Conservation (phyloP, 2,329 filamentous ascomycete species). For the Zymoseptoria crescenta region DNA sequence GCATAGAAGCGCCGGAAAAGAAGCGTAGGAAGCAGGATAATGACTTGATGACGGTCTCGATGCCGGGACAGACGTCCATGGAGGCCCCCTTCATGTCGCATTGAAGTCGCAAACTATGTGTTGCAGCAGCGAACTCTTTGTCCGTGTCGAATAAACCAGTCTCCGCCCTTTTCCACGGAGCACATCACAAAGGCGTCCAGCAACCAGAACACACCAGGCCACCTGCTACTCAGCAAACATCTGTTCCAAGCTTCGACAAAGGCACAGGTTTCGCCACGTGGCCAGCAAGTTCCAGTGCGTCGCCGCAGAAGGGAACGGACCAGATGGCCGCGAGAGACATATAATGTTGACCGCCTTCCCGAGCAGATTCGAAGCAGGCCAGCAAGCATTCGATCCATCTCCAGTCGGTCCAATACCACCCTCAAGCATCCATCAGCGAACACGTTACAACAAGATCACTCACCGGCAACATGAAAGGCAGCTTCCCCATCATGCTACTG, state of each 20-base stretch:
- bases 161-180: background rate
- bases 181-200: background rate
- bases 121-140: background rate
- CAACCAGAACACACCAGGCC: background rate
- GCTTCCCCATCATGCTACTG: background rate
- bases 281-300: background rate
- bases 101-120: background rate
- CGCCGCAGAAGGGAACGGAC: background rate
- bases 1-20: background rate
- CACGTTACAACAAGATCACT: background rate
- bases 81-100: background rate
- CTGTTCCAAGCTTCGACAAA: background rate
- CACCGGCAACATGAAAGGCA: background rate
- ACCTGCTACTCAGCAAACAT: background rate
- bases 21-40: background rate
- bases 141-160: background rate
- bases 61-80: background rate
- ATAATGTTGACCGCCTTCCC: background rate
- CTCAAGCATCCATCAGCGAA: background rate
- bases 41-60: background rate
- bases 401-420: background rate
- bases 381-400: background rate
- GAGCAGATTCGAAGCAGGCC: background rate
- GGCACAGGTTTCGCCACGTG: background rate
- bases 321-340: background rate